These are phyloP conservation scores for Anthracocystis setariae DNA, from an alignment of 1,284 basidiomycete species.

Conservation along the genomic window DNA sequence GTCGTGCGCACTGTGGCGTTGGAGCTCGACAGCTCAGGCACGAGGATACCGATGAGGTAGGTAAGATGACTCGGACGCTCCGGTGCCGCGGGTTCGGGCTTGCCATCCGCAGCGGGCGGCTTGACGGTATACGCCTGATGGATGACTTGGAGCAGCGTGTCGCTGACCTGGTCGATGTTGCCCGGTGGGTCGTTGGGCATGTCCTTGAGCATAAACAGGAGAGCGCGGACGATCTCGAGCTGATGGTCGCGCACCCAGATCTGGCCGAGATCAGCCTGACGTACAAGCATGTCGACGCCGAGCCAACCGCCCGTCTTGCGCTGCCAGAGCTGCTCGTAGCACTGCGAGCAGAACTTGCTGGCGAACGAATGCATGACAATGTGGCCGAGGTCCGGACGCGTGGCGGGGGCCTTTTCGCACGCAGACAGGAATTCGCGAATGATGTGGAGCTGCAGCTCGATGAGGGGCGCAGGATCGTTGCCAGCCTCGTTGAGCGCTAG, in stretches of 20 bases:
- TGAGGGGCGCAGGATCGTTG: conserved; percentile 62
- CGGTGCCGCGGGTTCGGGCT: conserved; percentile 36
- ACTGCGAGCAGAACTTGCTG: conserved; percentile 64
- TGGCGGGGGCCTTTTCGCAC: conserved; percentile 54
- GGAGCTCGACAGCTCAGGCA: conserved; percentile 87
- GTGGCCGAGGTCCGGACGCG: conserved; percentile 56
- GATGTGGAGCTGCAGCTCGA: conserved; percentile 57
- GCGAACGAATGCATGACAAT: conserved; percentile 65
- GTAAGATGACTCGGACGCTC: conserved; percentile 62
- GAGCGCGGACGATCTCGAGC: conserved; percentile 87
- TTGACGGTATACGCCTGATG: conserved; percentile 68
- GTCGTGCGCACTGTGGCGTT: conserved; percentile 86
- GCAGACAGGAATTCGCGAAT: conserved; percentile 54
- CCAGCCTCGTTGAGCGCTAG: conserved; percentile 54
- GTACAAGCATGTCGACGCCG: conserved; percentile 63
- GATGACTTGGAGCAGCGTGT: conserved; percentile 82
- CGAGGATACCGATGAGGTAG: conserved; percentile 82
- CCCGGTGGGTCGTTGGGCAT: conserved; percentile 89
- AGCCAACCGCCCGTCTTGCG: conserved; percentile 67
- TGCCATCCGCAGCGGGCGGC: conserved; percentile 32
- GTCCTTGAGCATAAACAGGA: conserved; percentile 94
- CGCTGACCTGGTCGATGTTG: conserved; percentile 81
- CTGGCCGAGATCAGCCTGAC: conserved; percentile 72
- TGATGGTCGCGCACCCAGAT: conserved; percentile 86
- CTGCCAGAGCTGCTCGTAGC: conserved; percentile 67